phyloP scores from a whole-genome alignment of 139 green algal species.

The Zygnema cylindricum region DNA sequence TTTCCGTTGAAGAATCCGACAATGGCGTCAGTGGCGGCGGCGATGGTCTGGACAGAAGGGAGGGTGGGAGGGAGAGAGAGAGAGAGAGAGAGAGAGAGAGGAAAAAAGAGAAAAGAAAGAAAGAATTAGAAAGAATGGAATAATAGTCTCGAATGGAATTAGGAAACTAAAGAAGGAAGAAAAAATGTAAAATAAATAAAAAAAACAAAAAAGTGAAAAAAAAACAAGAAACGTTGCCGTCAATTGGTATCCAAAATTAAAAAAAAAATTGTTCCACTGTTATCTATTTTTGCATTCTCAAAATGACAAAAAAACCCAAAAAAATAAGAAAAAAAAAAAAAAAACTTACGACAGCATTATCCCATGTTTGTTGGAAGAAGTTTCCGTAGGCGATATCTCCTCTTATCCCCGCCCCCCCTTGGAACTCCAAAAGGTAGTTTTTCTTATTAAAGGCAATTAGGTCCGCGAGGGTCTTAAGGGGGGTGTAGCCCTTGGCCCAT shows the following conservation, averaged over 20 bases:
- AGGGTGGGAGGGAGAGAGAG: not conserved
- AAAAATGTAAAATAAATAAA: too few relatives aligned
- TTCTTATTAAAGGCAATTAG: constrained; percentile 27
- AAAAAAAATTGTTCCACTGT: too few relatives aligned
- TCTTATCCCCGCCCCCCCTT: not conserved
- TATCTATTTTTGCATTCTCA: too few relatives aligned
- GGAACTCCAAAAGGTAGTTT: constrained; percentile 20
- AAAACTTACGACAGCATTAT: too few relatives aligned
- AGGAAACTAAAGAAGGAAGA: too few relatives aligned
- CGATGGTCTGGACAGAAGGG: not conserved
- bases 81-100: not conserved
- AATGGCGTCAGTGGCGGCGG: not conserved
- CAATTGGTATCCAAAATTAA: too few relatives aligned
- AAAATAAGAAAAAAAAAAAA: too few relatives aligned
- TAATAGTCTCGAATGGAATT: too few relatives aligned
- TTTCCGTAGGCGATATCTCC: constrained; percentile 5
- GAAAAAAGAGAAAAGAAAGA: not conserved
- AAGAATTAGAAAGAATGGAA: not conserved
- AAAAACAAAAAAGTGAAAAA: too few relatives aligned
- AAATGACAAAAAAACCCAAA: too few relatives aligned
- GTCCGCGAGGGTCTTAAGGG: constrained; percentile 18
- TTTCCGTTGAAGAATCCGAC: not conserved
- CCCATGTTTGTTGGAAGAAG: constrained; percentile 17
- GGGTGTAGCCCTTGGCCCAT: not conserved
- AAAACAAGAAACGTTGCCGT: too few relatives aligned